Evolutionary conservation across 768 basidiomycete genomes (phyloP), one percentile per base, ranked within the genome.

Genomic region (Sarcodon aspratus): DNA sequence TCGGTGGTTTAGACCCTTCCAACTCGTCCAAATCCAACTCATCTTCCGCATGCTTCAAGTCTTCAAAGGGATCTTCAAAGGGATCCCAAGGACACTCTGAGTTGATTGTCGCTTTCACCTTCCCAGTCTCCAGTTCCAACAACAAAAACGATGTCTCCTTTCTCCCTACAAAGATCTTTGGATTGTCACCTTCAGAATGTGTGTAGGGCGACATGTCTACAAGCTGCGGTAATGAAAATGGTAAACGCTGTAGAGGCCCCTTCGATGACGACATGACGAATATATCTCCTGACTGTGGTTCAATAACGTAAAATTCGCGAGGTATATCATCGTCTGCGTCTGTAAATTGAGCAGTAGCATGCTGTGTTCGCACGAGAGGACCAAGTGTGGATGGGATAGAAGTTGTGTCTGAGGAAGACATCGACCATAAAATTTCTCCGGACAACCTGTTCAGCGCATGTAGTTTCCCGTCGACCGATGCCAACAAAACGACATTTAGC

Each of bases 241-340:
- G 91, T 53, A 99, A 84, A 44, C 85, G 88, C 58, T 92, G 83
- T 37, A 97, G 73, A 2, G 84, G 78, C 45, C 74, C 75, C 11
- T 72, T 72, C 1, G 82, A 80, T 0, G 78, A 75, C 6, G 80
- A 66, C 68, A 90, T 82, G 51, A 96, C 80, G 63, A 87, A 98
- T 55, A 98, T 88, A 58, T 91, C 85, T 7, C 95, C 95, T 5
- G 87, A 84, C 69, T 93, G 87, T 0, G 95, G 95, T 59, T 97
- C 95, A 47, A 97, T 87, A 52, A 97, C 83, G 66, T 95, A 98
- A 40, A 85, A 76, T 61, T 91, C 89, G 56, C 79, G 76, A 27
- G 68, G 63, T 1, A 64, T 59, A 48, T 67, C 61, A 44, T 75
- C 73, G 27, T 67, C 64, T 53, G 82, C 81, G 51, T 74, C 37